phyloP scores from a whole-genome alignment of 208 protist species.

The Trypanosoma platydactyli region DNA sequence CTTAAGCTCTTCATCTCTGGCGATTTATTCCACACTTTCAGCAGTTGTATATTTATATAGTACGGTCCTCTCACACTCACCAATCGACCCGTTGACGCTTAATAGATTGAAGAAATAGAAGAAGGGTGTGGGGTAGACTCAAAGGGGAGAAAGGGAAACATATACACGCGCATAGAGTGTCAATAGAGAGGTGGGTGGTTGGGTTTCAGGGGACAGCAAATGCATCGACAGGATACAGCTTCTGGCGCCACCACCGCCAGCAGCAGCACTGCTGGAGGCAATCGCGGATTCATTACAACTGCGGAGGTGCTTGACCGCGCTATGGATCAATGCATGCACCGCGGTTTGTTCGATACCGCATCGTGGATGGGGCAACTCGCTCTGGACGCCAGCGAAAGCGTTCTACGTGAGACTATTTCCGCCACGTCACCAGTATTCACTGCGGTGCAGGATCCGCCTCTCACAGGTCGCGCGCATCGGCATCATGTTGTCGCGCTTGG shows the following conservation, averaged over 20 bases:
- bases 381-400: constrained; percentile 37
- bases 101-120: too few relatives aligned
- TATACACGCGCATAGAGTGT: too few relatives aligned
- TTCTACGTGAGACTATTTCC: constrained; percentile 20
- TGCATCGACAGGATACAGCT: constrained; percentile 16
- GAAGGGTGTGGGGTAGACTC: too few relatives aligned
- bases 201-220: too few relatives aligned
- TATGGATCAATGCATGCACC: constrained; percentile 75
- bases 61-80: too few relatives aligned
- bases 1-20: too few relatives aligned
- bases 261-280: background rate
- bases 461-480: constrained; percentile 29
- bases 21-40: too few relatives aligned
- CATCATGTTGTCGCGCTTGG: constrained; percentile 58
- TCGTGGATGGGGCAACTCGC: constrained; percentile 72
- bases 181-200: too few relatives aligned
- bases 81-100: too few relatives aligned
- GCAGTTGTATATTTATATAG: too few relatives aligned
- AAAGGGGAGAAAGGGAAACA: too few relatives aligned
- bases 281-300: constrained; percentile 28
- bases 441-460: constrained; percentile 19
- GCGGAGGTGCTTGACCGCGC: constrained; percentile 37
- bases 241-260: too few relatives aligned
- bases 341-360: constrained; percentile 53
- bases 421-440: constrained; percentile 5